Percentiles rank a stretch among this genome's conserved stretches.
phyloP scores from a whole-genome alignment of 768 basidiomycete species.

The Trametes villosa region DNA sequence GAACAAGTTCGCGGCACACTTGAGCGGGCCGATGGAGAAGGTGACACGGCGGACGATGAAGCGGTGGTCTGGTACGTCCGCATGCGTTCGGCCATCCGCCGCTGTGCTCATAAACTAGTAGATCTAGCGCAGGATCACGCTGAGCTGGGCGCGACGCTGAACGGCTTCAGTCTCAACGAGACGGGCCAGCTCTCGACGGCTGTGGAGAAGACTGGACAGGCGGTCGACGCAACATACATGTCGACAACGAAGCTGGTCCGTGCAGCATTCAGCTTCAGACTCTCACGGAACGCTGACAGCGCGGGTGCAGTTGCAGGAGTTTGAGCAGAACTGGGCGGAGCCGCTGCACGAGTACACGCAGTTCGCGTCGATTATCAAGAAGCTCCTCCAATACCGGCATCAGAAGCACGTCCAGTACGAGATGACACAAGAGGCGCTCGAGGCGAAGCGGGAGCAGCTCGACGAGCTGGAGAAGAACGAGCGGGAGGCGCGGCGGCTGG shows the following conservation, averaged over 20 bases:
- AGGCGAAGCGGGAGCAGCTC: constrained; percentile 80
- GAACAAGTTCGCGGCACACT: constrained; percentile 90
- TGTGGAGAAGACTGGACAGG: constrained; percentile 96
- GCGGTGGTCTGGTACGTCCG: constrained; percentile 84
- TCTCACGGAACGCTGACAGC: constrained; percentile 3
- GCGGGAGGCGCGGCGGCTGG: constrained; percentile 84
- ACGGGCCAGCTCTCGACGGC: constrained; percentile 72
- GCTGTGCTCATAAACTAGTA: constrained; percentile 30
- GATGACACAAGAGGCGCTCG: constrained; percentile 91
- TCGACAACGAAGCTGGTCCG: constrained; percentile 87
- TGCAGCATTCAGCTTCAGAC: constrained; percentile 10
- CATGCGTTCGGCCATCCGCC: not conserved
- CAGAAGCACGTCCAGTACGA: constrained; percentile 98
- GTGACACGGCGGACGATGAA: constrained; percentile 91
- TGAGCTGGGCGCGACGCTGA: constrained; percentile 89
- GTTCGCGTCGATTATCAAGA: constrained; percentile 94
- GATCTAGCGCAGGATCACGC: constrained; percentile 87
- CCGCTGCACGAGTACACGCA: constrained; percentile 95
- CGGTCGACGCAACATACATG: constrained; percentile 91
- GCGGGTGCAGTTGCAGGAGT: constrained; percentile 75
- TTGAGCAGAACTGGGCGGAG: constrained; percentile 95
- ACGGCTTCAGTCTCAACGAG: constrained; percentile 93
- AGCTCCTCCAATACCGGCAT: constrained; percentile 91
- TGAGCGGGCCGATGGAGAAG: constrained; percentile 94
- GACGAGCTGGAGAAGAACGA: constrained; percentile 94